Conservation (phyloP, 768 basidiomycete species). For the Sarcomyxa edulis region DNA sequence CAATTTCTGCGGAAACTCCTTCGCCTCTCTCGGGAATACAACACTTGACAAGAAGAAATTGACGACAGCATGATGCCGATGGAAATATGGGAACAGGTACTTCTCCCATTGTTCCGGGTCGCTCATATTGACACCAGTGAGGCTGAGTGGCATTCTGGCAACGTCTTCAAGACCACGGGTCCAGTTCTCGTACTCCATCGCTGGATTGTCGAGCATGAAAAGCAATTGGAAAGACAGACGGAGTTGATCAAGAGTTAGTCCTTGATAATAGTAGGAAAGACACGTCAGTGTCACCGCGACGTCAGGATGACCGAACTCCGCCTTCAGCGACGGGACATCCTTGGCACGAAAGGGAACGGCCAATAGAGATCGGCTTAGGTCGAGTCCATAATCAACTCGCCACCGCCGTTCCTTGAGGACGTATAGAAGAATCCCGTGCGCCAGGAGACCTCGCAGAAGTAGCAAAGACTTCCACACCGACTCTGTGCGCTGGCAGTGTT, state of each 20-base stretch:
- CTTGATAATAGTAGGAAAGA: constrained; percentile 44
- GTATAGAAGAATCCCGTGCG: constrained; percentile 32
- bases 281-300: constrained; percentile 39
- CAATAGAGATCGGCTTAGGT: constrained; percentile 32
- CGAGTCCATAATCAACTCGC: constrained; percentile 49
- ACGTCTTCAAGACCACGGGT: constrained; percentile 9
- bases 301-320: constrained; percentile 53
- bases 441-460: constrained; percentile 40
- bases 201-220: constrained; percentile 33
- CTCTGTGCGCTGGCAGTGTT: constrained; percentile 10
- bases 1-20: constrained; percentile 42
- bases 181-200: constrained; percentile 36
- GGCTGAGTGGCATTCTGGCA: constrained; percentile 25
- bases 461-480: constrained; percentile 31
- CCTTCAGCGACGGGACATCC: constrained; percentile 37
- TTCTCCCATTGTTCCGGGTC: constrained; percentile 26
- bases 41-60: constrained; percentile 41
- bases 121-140: constrained; percentile 37
- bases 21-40: constrained; percentile 47
- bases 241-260: constrained; percentile 34
- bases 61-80: constrained; percentile 29
- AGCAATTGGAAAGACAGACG: constrained; percentile 30
- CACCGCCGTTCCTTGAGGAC: constrained; percentile 34
- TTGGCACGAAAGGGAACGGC: constrained; percentile 54
- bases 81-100: constrained; percentile 28